phyloP scores from a whole-genome alignment of 805 yeast species.

The Candida bentonensis region DNA sequence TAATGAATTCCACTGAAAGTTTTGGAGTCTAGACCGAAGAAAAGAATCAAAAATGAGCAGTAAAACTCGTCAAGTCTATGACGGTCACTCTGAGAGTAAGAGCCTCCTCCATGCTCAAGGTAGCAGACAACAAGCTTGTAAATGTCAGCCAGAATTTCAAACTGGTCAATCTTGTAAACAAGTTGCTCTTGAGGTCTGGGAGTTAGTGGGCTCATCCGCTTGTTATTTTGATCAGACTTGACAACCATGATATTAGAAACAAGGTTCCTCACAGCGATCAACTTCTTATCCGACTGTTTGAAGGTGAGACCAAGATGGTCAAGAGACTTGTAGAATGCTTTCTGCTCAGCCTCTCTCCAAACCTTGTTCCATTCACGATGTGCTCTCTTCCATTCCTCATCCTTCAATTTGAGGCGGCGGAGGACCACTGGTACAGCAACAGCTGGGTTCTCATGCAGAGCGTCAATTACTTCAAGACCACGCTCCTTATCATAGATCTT shows the following conservation, averaged over 20 bases:
- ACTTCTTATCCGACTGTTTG: constrained; percentile 90
- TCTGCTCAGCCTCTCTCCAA: constrained; percentile 97
- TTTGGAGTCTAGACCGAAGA: constrained; percentile 35
- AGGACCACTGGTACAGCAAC: constrained; percentile 89
- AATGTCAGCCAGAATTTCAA: constrained; percentile 60
- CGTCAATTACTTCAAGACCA: constrained; percentile 92
- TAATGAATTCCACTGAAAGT: constrained; percentile 2
- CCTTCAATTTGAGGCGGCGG: constrained; percentile 89
- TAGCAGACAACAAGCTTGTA: constrained; percentile 51
- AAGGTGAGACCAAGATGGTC: constrained; percentile 94
- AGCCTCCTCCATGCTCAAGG: constrained; percentile 49
- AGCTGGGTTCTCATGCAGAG: constrained; percentile 88
- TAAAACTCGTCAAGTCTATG: constrained; percentile 62
- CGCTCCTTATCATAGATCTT: constrained; percentile 88
- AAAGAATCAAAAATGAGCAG: constrained; percentile 53
- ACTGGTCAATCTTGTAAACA: constrained; percentile 49
- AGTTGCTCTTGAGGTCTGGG: constrained; percentile 74
- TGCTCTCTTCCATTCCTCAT: constrained; percentile 97
- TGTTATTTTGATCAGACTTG: constrained; percentile 80
- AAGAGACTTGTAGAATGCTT: constrained; percentile 80
- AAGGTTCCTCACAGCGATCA: constrained; percentile 77
- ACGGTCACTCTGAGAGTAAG: constrained; percentile 68
- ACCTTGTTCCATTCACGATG: constrained; percentile 98
- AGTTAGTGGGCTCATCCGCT: constrained; percentile 70
- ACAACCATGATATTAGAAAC: constrained; percentile 86